Evolutionary conservation across 2,329 filamentous ascomycete genomes (phyloP).

Genomic region (Monosporascus sp.): DNA sequence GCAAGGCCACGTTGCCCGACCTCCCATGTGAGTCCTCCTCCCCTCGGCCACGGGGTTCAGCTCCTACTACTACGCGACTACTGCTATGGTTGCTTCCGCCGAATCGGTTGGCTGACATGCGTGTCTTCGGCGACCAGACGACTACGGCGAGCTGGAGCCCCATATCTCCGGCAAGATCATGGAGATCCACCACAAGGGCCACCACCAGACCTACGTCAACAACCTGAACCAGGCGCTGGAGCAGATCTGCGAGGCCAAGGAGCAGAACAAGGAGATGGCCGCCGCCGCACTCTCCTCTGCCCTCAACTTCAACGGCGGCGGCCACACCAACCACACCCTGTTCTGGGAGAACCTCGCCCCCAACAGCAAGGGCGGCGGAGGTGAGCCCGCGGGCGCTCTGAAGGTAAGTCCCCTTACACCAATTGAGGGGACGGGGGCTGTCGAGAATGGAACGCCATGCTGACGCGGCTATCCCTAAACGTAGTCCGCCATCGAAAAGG

Average conservation of each 20-base stretch:
- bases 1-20: slow-evolving; percentile 91
- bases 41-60: too few species aligned
- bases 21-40: slow-evolving; percentile 58
- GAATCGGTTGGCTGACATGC: too few species aligned
- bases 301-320: slow-evolving; percentile 63
- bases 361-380: slow-evolving; percentile 30
- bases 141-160: slow-evolving; percentile 91
- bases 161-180: slow-evolving; percentile 74
- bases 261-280: slow-evolving; percentile 38
- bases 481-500: slow-evolving; percentile 44
- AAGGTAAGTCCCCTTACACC: slow-evolving; percentile 19
- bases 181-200: slow-evolving; percentile 78
- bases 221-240: slow-evolving; percentile 67
- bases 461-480: slow-evolving; percentile 19
- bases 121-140: slow-evolving; percentile 53
- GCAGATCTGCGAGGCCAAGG: slow-evolving; percentile 57
- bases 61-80: too few species aligned
- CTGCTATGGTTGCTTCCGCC: too few species aligned
- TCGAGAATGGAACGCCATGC: neutral
- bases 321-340: slow-evolving; percentile 61
- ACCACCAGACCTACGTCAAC: slow-evolving; percentile 79
- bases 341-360: slow-evolving; percentile 67
- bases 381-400: slow-evolving; percentile 42
- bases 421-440: too few species aligned
- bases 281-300: slow-evolving; percentile 25